phyloP scores from a whole-genome alignment of 495 filamentous ascomycete genomes.

The Niebla homalea region DNA sequence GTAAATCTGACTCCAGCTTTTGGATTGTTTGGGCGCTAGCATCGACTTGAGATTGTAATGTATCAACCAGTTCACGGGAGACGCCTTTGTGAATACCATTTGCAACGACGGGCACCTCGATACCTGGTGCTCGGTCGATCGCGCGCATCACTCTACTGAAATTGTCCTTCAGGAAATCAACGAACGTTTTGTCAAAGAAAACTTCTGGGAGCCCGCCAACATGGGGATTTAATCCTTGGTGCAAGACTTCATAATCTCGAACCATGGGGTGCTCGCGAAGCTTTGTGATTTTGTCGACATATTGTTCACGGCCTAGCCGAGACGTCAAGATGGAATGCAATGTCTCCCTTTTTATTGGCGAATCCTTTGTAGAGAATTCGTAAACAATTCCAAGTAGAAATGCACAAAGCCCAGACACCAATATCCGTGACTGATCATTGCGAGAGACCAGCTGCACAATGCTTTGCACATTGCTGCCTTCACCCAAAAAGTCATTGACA shows the following conservation, averaged over 20 bases:
- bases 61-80: constrained; percentile 72
- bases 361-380: constrained; percentile 96
- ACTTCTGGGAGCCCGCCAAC: constrained; percentile 62
- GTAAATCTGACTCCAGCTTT: constrained; percentile 50
- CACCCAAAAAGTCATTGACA: constrained; percentile 87
- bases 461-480: constrained; percentile 82
- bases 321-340: constrained; percentile 69
- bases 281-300: constrained; percentile 69
- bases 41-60: constrained; percentile 61
- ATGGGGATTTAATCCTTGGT: constrained; percentile 46
- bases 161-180: constrained; percentile 93
- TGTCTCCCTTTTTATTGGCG: constrained; percentile 70
- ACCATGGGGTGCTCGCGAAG: constrained; percentile 71
- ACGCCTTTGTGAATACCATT: constrained; percentile 75
- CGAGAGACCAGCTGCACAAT: constrained; percentile 63
- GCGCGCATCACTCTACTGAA: constrained; percentile 75
- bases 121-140: constrained; percentile 80
- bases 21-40: constrained; percentile 56
- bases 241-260: constrained; percentile 80
- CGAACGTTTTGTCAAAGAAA: constrained; percentile 72
- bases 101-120: constrained; percentile 65
- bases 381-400: constrained; percentile 80
- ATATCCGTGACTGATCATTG: constrained; percentile 39
- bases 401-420: constrained; percentile 72
- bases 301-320: constrained; percentile 74